A percentile compares a stretch with the other conserved stretches of the same genome.
phyloP scores from a whole-genome alignment of 2,329 filamentous ascomycete species.

The Aspergillus fumigatiaffinis region DNA sequence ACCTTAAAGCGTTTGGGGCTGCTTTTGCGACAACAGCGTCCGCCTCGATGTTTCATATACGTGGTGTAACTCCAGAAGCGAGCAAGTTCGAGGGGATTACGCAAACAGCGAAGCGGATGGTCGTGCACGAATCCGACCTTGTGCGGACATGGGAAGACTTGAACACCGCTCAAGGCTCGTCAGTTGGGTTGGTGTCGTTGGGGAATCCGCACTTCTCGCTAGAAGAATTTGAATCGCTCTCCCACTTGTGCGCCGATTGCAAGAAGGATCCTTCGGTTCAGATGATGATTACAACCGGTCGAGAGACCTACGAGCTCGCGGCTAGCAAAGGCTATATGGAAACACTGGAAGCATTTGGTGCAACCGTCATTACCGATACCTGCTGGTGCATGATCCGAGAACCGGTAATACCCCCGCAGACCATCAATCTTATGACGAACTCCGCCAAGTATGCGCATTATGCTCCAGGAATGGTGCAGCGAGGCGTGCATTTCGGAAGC shows the following conservation, averaged over 20 bases:
- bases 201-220: slow-evolving; percentile 47
- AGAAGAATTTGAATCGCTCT: slow-evolving; percentile 33
- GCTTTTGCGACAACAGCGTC: slow-evolving; percentile 43
- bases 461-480: slow-evolving; percentile 20
- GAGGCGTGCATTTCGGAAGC: slow-evolving; percentile 24
- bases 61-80: slow-evolving; percentile 40
- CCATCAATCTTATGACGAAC: slow-evolving; percentile 41
- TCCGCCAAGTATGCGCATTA: slow-evolving; percentile 49
- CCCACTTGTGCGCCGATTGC: slow-evolving; percentile 24
- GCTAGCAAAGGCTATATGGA: slow-evolving; percentile 26
- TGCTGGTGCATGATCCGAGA: slow-evolving; percentile 49
- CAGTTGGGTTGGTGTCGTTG: slow-evolving; percentile 40
- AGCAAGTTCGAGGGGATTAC: slow-evolving; percentile 7
- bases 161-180: slow-evolving; percentile 12
- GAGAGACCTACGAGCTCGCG: slow-evolving; percentile 17
- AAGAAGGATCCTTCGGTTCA: slow-evolving; percentile 14
- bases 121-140: slow-evolving; percentile 2
- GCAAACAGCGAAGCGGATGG: not conserved
- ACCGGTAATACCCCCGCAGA: slow-evolving; percentile 30
- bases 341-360: slow-evolving; percentile 36
- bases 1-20: slow-evolving; percentile 44
- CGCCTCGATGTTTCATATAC: slow-evolving; percentile 46
- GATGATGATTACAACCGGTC: slow-evolving; percentile 21
- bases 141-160: slow-evolving; percentile 13
- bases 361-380: slow-evolving; percentile 41